Evolutionary conservation across 148 eudicot species (phyloP), one percentile per base, ranked within the genome.

Genomic region (Salicornia ramosissima): DNA sequence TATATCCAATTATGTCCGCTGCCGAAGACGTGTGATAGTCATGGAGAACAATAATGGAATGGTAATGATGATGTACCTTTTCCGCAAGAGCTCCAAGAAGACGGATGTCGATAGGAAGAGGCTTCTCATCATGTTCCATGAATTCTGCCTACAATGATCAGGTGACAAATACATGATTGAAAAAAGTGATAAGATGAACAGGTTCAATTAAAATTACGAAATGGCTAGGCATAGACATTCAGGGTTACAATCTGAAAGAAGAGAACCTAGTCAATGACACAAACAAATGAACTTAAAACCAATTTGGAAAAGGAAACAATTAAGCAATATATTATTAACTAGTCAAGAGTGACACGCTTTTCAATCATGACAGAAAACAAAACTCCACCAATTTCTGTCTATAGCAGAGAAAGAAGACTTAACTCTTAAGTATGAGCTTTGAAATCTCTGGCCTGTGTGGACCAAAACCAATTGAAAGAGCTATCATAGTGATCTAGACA

Each of bases 21-120:
- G 59, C 47, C 24, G 26, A 39, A 65, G 22, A 55, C 6, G 36
- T 49, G 39, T 15, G n/a, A n/a, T n/a, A n/a, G n/a, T n/a, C n/a
- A 67, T 42, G 26, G 46, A 22, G 19, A 7, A 31, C 39, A 28
- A 50, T 25, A 25, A 25, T 49, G 46, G 28, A 46, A 12, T 14
- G 18, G 25, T 53, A 22, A 72, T 64, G 64, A 69, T 64, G 57
- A 28, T 64, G 28, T 69, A 95, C 99, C 93, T 91, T 95, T 64
- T 95, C 97, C 34, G 99, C 99, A 76, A 91, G 96, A 77, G 97
- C 97, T 67, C 99, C 99, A 79, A 94, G 96, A 36, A 95, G 87
- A 64, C 99, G 99, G 43, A 90, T 95, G 79, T 91, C 99, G 69
- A 95, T 95, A 50, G 97, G 99, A 81, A 91, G 97, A 77, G 93